Evolutionary conservation across 2,329 filamentous ascomycete genomes (phyloP).

Genomic region (Teratosphaeria zuluensis): DNA sequence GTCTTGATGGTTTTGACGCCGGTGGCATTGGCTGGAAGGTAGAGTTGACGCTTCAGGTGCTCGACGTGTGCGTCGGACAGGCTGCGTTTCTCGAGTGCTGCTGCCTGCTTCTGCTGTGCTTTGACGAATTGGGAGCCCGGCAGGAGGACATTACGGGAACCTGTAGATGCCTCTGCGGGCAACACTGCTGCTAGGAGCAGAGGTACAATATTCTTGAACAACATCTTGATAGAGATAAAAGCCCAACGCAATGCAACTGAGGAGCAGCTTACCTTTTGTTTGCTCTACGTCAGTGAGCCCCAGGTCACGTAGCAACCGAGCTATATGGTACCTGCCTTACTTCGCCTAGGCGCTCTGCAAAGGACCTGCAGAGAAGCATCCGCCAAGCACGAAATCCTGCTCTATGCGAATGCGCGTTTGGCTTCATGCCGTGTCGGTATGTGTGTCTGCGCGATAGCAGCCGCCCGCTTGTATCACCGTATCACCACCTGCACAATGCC

Average conservation of each 20-base stretch:
- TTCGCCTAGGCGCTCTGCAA: not conserved
- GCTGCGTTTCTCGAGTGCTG: not conserved
- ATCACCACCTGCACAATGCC: not conserved
- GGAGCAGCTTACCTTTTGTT: not conserved
- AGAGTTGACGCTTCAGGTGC: conserved; percentile 9
- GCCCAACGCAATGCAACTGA: not conserved
- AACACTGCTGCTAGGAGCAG: conserved; percentile 2
- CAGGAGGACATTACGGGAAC: conserved; percentile 1
- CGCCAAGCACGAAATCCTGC: not conserved
- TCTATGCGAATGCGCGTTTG: not conserved
- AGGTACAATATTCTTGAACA: not conserved
- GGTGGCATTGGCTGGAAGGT: conserved; percentile 30
- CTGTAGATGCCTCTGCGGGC: conserved; percentile 4
- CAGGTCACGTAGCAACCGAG: not conserved
- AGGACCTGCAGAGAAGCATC: not conserved
- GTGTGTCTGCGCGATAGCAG: not conserved
- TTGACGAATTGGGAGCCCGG: not conserved
- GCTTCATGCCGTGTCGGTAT: not conserved
- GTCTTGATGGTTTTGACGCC: conserved; percentile 35
- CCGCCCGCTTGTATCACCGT: not conserved
- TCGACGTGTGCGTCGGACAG: not conserved
- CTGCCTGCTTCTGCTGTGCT: not conserved
- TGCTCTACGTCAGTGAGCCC: not conserved
- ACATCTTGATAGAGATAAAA: not conserved
- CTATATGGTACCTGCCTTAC: not conserved